A percentile compares a stretch with the other conserved stretches of the same genome.
Evolutionary conservation across 2,329 filamentous ascomycete genomes (phyloP).

Genomic region (Stemphylium lycopersici): DNA sequence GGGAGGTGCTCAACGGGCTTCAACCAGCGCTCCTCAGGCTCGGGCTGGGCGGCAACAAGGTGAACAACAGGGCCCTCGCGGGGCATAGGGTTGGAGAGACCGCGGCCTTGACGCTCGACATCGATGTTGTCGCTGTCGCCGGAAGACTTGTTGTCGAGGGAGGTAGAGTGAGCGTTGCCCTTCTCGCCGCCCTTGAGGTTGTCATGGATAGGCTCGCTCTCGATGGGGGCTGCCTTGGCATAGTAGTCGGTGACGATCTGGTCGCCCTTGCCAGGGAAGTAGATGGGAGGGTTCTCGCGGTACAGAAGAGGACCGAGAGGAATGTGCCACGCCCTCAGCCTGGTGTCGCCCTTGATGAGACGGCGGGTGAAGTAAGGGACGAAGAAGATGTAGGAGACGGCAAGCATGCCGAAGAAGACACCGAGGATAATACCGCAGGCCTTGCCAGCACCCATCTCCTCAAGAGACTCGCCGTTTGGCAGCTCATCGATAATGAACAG

Average conservation of each 20-base stretch:
- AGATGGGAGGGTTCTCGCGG: constrained; percentile 50
- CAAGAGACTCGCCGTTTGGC: constrained; percentile 40
- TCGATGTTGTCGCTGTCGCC: constrained; percentile 6
- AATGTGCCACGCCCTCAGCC: constrained; percentile 34
- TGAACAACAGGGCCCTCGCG: constrained; percentile 6
- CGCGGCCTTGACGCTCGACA: constrained; percentile 7
- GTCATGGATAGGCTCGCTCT: background rate
- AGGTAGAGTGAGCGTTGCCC: background rate
- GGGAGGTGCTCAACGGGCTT: constrained; percentile 45
- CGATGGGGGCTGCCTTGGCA: constrained; percentile 33
- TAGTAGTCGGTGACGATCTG: constrained; percentile 52
- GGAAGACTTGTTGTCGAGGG: constrained; percentile 6
- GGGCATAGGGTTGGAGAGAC: constrained; percentile 8
- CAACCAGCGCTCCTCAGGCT: constrained; percentile 44
- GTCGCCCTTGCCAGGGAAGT: constrained; percentile 50
- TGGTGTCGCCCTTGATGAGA: constrained; percentile 33
- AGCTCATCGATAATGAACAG: constrained; percentile 65
- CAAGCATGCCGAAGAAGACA: constrained; percentile 32
- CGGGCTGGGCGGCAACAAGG: constrained; percentile 21
- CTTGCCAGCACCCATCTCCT: constrained; percentile 41
- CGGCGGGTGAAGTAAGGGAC: constrained; percentile 38
- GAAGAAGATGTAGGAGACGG: constrained; percentile 37
- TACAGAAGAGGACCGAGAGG: constrained; percentile 50
- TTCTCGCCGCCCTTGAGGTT: constrained; percentile 16
- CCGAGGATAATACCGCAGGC: constrained; percentile 36